Evolutionary conservation across 1,139 yeast species (phyloP).

Genomic region (Casaregolazyma suthepensis): DNA sequence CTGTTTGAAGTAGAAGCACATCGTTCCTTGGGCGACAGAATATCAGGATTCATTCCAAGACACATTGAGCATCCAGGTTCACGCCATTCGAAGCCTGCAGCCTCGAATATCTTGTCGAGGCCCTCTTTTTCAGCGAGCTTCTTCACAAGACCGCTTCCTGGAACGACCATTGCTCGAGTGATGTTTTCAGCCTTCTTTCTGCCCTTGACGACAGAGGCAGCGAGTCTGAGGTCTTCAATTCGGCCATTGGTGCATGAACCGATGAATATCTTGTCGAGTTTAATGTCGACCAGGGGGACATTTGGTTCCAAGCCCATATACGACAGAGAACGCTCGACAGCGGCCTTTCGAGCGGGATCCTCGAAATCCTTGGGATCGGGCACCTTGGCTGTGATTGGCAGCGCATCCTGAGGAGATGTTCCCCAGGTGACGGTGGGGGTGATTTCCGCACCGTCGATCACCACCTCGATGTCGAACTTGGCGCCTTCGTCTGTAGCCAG

Average conservation of each 20-base stretch:
- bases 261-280: constrained; percentile 87
- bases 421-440: constrained; percentile 99
- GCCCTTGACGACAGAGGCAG: constrained; percentile 90
- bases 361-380: constrained; percentile 75
- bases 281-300: constrained; percentile 65
- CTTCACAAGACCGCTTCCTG: constrained; percentile 95
- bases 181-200: constrained; percentile 78
- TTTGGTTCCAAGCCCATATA: constrained; percentile 90
- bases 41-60: constrained; percentile 98
- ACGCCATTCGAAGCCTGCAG: constrained; percentile 97
- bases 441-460: constrained; percentile 75
- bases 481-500: constrained; percentile 87
- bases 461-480: constrained; percentile 74
- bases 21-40: constrained; percentile 87
- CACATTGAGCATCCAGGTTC: constrained; percentile 99
- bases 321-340: constrained; percentile 83
- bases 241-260: constrained; percentile 98
- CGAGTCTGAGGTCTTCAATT: constrained; percentile 93
- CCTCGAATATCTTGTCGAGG: constrained; percentile 78
- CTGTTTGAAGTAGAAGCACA: constrained; percentile 98
- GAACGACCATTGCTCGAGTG: constrained; percentile 83
- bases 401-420: constrained; percentile 97
- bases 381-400: constrained; percentile 82
- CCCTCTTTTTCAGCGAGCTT: constrained; percentile 93
- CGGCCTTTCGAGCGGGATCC: constrained; percentile 73